Base-by-base conservation (phyloP, 2,329 filamentous ascomycete genomes). In the Arthrobotrys sinensis region DNA sequence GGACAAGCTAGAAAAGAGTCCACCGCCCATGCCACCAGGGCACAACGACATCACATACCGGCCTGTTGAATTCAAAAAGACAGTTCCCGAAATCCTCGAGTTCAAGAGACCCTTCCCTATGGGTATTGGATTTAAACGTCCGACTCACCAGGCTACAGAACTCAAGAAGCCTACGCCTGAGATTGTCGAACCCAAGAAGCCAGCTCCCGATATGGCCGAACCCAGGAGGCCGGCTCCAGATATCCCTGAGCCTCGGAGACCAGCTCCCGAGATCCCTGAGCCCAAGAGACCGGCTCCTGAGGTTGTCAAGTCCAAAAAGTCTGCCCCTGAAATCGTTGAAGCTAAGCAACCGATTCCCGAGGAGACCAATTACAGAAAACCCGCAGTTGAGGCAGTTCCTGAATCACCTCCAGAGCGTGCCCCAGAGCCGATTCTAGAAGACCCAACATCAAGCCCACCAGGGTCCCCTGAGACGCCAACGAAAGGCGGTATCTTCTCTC, bases 21-120 rank as follows among this genome's bases (percentile, higher is more conserved):
- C 68, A 1, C 57, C 68, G 4, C 60, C 69, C 11, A 52, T 53
- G 38, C 50, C 34, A 2, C 60, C 60, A 14, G 67, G 50, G 3
- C 67, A 72, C 34, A 78, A 78, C 34, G 75, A 78, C 48, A 78
- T 78, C 52, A 72, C 67, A 1, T 78, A 72, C 19, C 67, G 75
- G 2, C 32, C 52, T 10, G 75, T 65, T 38, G 75, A 78, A n/a
- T 78, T 78, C 52, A 72, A 64, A 38, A 69, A 64, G 34, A 50
- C 57, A 1, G 36, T 38, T 52, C 55, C 60, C 24, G 45, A 43
- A 24, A 32, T 52, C 11, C 21, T 21, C 28, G 70, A 43, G 10
- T 60, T 60, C 21, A 60, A 60, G 19, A 60, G 55, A 19, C 55
- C 55, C 28, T 60, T 60, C 11, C 55, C 55, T 28, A 60, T 60